These are phyloP conservation scores for Lithocarpus polystachyus DNA, from an alignment of 306 rosid species.

Conservation along the genomic window DNA sequence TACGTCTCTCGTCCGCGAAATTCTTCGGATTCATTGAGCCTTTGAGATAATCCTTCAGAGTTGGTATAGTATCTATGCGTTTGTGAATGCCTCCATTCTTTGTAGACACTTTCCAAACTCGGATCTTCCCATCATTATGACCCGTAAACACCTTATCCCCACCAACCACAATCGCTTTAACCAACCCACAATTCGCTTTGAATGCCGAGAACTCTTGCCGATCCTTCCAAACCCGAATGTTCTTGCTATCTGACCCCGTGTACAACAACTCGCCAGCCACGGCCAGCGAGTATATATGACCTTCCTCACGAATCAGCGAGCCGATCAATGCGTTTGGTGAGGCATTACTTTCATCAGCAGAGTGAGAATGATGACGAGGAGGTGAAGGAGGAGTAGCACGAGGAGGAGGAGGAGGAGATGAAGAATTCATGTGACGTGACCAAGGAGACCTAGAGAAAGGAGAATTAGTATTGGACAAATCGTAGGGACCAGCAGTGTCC, in stretches of 20 bases:
- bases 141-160: conserved; percentile 65
- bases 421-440: conserved; percentile 45
- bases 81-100: conserved; percentile 40
- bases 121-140: conserved; percentile 82
- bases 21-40: conserved; percentile 73
- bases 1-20: conserved; percentile 60
- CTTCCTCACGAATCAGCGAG: conserved; percentile 83
- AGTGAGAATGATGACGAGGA: no score
- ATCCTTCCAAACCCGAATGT: conserved; percentile 90
- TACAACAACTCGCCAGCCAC: conserved; percentile 62
- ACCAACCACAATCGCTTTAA: conserved; percentile 65
- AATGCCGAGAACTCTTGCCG: conserved; percentile 66
- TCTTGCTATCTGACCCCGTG: conserved; percentile 89
- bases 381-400: not conserved
- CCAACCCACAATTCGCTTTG: conserved; percentile 75
- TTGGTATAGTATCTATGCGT: conserved; percentile 70
- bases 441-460: conserved; percentile 75
- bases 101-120: conserved; percentile 65
- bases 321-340: conserved; percentile 49
- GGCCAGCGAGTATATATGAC: conserved; percentile 85
- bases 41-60: conserved; percentile 51
- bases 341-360: not conserved
- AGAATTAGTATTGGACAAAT: conserved; percentile 25
- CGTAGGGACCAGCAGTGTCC: conserved; percentile 12
- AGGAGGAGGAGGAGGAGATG: not conserved